A percentile compares a stretch with the other conserved stretches of the same genome.
Conservation (phyloP, 108 stramenopile genomes). For the Conticribra weissflogii region DNA sequence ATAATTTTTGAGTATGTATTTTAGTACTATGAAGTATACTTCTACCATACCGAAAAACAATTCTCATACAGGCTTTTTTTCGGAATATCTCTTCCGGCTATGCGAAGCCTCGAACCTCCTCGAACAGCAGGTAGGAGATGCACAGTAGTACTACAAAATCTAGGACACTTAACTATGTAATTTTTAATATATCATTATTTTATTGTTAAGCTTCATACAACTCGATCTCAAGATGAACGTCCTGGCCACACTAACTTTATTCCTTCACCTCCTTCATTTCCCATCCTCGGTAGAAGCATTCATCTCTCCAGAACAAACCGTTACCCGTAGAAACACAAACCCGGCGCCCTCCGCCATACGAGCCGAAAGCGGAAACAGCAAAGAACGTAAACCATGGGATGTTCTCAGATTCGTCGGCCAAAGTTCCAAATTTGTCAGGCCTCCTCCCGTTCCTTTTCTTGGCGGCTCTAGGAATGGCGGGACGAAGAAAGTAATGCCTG, state of each 20-base stretch:
- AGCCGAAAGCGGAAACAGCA: background rate
- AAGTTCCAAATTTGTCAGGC: conserved; percentile 71
- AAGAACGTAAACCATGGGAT: conserved; percentile 60
- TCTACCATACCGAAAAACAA: too few relatives aligned
- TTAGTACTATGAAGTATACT: too few relatives aligned
- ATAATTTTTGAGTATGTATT: too few relatives aligned
- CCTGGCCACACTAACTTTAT: background rate
- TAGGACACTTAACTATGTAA: too few relatives aligned
- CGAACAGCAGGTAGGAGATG: too few relatives aligned
- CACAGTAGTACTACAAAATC: too few relatives aligned
- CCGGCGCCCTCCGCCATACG: background rate
- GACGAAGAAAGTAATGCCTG: conserved; percentile 20
- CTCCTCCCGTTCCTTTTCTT: conserved; percentile 48
- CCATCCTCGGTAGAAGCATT: background rate
- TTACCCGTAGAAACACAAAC: background rate
- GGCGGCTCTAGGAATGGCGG: conserved; percentile 5
- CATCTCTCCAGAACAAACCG: background rate
- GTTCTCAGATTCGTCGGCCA: conserved; percentile 70
- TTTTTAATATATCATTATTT: too few relatives aligned
- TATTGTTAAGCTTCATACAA: too few relatives aligned
- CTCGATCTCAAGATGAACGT: too few relatives aligned
- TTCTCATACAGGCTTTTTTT: too few relatives aligned
- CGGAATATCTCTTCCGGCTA: too few relatives aligned
- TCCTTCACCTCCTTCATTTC: background rate
- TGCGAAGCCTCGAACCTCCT: too few relatives aligned